Evolutionary conservation across 306 rosid genomes (phyloP).

Genomic region (Luffa aegyptiaca): DNA sequence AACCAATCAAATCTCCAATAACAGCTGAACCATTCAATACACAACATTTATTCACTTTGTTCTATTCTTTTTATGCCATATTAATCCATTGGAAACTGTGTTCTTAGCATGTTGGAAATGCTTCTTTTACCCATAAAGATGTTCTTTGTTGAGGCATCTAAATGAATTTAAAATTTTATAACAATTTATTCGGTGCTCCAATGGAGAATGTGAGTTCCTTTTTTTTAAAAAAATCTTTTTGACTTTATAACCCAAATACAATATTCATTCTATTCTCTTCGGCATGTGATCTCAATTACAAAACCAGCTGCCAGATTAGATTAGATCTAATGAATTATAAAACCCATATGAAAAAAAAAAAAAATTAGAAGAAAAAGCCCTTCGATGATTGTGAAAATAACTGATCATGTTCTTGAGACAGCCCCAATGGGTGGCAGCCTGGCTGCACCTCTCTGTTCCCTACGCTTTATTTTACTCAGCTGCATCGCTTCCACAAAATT

Average conservation of each 20-base stretch:
- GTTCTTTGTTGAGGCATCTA: not conserved
- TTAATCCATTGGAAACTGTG: not conserved
- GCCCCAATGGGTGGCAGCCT: slow-evolving; percentile 4
- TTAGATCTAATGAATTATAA: not conserved
- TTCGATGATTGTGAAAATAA: not conserved
- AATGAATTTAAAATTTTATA: not conserved
- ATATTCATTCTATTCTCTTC: not conserved
- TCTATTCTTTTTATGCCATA: not conserved
- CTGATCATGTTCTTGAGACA: slow-evolving; percentile 1
- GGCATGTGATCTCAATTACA: not conserved
- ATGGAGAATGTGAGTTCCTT: not conserved
- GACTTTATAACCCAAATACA: not conserved
- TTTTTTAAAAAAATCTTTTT: no score
- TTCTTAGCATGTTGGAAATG: not conserved
- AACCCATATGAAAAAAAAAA: not conserved
- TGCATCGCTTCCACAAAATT: not conserved
- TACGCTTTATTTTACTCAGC: not conserved
- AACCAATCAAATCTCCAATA: not conserved
- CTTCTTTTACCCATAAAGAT: not conserved
- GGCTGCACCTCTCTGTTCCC: slow-evolving; percentile 2
- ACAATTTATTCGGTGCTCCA: not conserved
- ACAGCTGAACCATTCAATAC: not conserved
- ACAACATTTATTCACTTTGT: not conserved
- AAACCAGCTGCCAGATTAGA: not conserved
- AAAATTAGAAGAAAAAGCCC: not conserved